Base-by-base conservation (phyloP, 352 stramenopile species). In the Phytopythium boreale region DNA sequence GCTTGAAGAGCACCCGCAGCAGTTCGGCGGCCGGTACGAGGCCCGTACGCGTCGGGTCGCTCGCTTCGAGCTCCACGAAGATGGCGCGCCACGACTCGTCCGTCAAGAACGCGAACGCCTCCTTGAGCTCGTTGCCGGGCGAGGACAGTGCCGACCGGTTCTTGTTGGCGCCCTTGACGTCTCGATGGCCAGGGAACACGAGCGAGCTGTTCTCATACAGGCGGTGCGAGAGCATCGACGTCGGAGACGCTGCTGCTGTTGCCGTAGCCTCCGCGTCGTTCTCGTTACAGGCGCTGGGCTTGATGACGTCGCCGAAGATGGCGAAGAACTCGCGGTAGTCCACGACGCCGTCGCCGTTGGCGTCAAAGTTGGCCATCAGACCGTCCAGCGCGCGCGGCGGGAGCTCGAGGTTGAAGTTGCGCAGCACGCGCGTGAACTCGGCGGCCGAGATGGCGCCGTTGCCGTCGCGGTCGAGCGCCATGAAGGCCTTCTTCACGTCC, bases 41-140 rank as follows among this genome's bases (percentile, higher is more conserved):
- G 11, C 84, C 84, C 0, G 79, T 82, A 46, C 89, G 85, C 31
- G 73, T 70, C 14, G 69, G 64, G 60, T 92, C 81, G 59, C 80
- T 88, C 41, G 78, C 70, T 31, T 87, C 74, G 19, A 89, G 67
- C 34, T 90, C 84, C 3, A 92, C 73, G 53, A 86, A 86, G 60
- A 90, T 82, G 1, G 81, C 73, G 41, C 83, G 70, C 84, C 84
- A 92, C 24, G 65, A 69, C 7, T 74, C 77, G 60, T 92, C 84
- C 0, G 71, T 58, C 26, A 92, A 61, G 0, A 70, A 66, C 22
- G 84, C 90, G 56, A 92, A 85, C 2, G 81, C 79, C 39, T 92
- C 81, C 61, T 92, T 92, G 12, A 92, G 72, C 43, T 87, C 81
- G 9, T 87, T 90, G 4, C 79, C 81, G 2, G 81, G 81, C 12